A percentile compares a stretch with the other conserved stretches of the same genome.
Evolutionary conservation across 306 rosid species (phyloP).

Genomic region (Styphnolobium japonicum): DNA sequence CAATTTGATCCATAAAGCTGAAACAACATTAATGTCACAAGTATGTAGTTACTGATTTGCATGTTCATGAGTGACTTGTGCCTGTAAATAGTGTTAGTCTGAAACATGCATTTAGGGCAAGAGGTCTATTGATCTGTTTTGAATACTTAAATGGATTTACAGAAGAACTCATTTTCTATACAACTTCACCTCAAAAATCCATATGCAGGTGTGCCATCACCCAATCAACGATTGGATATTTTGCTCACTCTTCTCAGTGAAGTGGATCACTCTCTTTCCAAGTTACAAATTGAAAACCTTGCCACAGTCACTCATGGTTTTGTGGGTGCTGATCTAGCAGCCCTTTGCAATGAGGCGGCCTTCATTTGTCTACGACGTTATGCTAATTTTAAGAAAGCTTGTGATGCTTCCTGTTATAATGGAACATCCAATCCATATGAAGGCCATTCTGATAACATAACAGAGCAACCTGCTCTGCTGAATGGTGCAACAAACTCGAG

Average conservation of each 20-base stretch:
- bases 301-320: slow-evolving; percentile 82
- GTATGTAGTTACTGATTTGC: background rate
- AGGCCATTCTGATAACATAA: slow-evolving; percentile 30
- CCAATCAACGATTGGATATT: slow-evolving; percentile 67
- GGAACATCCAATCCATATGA: slow-evolving; percentile 9
- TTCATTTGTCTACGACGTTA: slow-evolving; percentile 57
- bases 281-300: slow-evolving; percentile 67
- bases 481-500: slow-evolving; percentile 27
- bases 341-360: slow-evolving; percentile 81
- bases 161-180: background rate
- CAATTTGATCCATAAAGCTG: background rate
- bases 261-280: slow-evolving; percentile 67
- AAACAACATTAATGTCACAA: background rate
- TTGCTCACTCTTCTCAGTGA: slow-evolving; percentile 64
- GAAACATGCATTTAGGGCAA: background rate
- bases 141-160: background rate
- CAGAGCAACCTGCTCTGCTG: slow-evolving; percentile 25
- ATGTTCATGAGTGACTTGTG: background rate
- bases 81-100: background rate
- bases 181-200: slow-evolving; percentile 11
- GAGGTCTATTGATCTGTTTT: background rate
- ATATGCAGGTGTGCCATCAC: slow-evolving; percentile 84
- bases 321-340: slow-evolving; percentile 88
- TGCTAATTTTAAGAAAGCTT: slow-evolving; percentile 35
- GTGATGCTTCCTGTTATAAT: slow-evolving; percentile 19